Percentiles rank a stretch among this genome's conserved stretches.
These are phyloP conservation scores for Avena eriantha DNA, from an alignment of 176 grass and related monocot genomes.

Conservation along the genomic window DNA sequence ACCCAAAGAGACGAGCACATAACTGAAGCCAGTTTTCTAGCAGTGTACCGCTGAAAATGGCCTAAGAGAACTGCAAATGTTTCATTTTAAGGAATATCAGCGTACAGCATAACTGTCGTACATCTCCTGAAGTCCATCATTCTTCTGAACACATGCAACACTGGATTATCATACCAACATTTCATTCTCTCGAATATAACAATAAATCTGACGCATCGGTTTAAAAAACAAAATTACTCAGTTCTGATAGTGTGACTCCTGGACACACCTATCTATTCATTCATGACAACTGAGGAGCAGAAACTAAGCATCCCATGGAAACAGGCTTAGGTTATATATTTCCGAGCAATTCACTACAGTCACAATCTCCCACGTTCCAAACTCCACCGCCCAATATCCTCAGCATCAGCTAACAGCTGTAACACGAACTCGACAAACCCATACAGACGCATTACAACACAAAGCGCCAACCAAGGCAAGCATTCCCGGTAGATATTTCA, in stretches of 20 bases:
- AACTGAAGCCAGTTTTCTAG: conserved; percentile 15
- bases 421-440: conserved; percentile 8
- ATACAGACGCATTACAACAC: not conserved
- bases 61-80: not conserved
- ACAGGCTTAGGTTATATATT: conserved; percentile 1
- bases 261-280: not conserved
- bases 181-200: not conserved
- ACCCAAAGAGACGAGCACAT: not conserved
- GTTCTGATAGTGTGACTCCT: conserved; percentile 13
- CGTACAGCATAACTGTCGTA: not conserved
- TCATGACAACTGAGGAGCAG: not conserved
- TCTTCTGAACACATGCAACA: conserved; percentile 8
- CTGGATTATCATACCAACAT: not conserved
- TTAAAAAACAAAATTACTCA: conserved; percentile 6
- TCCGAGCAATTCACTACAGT: not conserved
- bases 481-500: conserved; percentile 10
- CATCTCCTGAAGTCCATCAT: conserved; percentile 3
- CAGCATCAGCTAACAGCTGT: conserved; percentile 21
- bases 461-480: conserved; percentile 23
- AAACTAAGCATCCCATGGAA: conserved; percentile 2
- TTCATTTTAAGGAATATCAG: not conserved
- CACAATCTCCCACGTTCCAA: conserved; percentile 6
- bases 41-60: not conserved
- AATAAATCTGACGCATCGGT: conserved; percentile 16
- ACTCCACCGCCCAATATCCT: conserved; percentile 14